These are phyloP conservation scores for Euphorbia schlechtendalii DNA, from an alignment of 441 rosid species.

Conservation along the genomic window DNA sequence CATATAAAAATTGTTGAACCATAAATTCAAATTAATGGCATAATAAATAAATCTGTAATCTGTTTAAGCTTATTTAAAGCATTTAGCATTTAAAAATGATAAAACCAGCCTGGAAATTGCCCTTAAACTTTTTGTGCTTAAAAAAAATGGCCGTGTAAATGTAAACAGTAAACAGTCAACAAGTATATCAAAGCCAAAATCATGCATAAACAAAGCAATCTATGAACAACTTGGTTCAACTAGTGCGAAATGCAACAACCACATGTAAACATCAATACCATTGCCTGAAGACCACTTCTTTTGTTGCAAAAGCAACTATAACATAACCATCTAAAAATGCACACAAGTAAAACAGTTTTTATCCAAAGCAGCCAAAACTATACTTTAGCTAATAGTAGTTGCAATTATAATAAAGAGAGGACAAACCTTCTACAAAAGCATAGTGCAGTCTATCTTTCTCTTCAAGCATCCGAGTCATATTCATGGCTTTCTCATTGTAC, in stretches of 20 bases:
- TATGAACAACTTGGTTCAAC: neutral
- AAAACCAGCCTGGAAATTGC: neutral
- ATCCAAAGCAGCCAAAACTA: neutral
- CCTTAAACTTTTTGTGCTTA: neutral
- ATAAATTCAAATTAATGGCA: neutral
- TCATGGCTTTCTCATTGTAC: constrained; percentile 47
- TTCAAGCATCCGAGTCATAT: constrained; percentile 52
- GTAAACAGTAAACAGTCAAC: constrained; percentile 1
- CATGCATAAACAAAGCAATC: constrained; percentile 3
- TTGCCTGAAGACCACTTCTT: neutral
- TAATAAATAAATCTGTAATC: neutral
- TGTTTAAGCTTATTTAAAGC: neutral
- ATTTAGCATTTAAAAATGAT: neutral
- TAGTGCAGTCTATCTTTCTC: constrained; percentile 62
- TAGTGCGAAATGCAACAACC: neutral
- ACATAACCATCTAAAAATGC: neutral
- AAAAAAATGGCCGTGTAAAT: neutral
- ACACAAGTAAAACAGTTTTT: neutral
- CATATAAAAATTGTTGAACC: neutral
- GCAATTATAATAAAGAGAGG: neutral
- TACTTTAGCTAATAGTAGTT: neutral
- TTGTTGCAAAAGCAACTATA: neutral
- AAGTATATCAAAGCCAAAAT: neutral
- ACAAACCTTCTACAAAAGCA: constrained; percentile 64
- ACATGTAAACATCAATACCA: neutral